Evolutionary conservation across 352 stramenopile species (phyloP), one percentile per base, ranked within the genome.

Genomic region (Phytophthora fragariae): DNA sequence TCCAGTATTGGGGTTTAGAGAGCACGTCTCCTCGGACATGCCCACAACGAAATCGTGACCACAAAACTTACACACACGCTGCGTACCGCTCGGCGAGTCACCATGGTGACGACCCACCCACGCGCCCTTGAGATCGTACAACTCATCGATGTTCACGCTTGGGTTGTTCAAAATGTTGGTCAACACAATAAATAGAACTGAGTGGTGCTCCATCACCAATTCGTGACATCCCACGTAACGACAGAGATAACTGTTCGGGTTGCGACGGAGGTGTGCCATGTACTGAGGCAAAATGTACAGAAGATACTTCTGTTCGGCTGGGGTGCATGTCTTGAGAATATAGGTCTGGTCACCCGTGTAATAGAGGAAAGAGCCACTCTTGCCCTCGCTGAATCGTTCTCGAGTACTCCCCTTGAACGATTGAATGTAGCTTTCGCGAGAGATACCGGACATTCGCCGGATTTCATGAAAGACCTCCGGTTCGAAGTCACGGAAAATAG

Each of bases 91-190:
- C 33, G 75, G 81, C 39, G 86, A 84, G n/a, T 85, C 74, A 39
- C 82, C 75, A 5, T 80, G 79, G 60, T 92, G 92, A 44, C 91
- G 81, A n/a, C 90, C 90, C 55, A 98, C 90, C 88, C 90, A 98
- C n/a, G 88, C 94, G 12, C 93, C 93, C 65, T 97, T 97, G 59
- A 97, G 74, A 35, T 97, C 91, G 77, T 95, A 97, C 46, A 95
- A 87, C 65, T 95, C 90, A 70, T 97, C 88, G 29, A 97, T 87
- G 68, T 94, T 91, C 52, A 96, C 80, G 2, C 68, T 89, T 35
- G 90, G 80, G 68, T 94, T 97, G 80, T 94, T 93, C 33, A 97
- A 72, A 55, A 97, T 93, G 62, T 96, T 97, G 12, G 87, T 94
- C 39, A 97, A 78, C 61, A 97, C 90, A 60, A 97, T 96, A 57